A percentile compares a stretch with the other conserved stretches of the same genome.
These are phyloP conservation scores for Leishmania turanica DNA, from an alignment of 208 protist genomes.

Conservation along the genomic window DNA sequence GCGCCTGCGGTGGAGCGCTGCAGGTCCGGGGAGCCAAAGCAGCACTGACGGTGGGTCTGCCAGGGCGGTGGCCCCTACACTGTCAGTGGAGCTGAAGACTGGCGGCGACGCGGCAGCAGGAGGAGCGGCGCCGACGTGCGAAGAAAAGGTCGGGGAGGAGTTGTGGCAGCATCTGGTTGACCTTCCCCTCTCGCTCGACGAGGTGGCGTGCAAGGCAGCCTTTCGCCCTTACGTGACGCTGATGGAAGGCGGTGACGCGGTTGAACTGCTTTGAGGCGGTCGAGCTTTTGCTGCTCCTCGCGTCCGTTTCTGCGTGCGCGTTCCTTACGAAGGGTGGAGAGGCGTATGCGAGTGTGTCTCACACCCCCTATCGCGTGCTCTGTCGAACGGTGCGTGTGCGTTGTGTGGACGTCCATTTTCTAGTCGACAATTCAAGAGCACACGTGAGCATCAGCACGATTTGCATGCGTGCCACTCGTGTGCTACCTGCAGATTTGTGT, in stretches of 20 bases:
- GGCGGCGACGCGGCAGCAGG: not conserved
- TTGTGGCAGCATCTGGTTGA: slow-evolving; percentile 39
- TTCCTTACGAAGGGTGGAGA: not conserved
- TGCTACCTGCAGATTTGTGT: too few relatives aligned
- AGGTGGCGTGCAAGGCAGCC: slow-evolving; percentile 11
- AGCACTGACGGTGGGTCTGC: not conserved
- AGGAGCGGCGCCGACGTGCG: not conserved
- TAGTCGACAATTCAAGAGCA: not conserved
- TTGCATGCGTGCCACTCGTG: too few relatives aligned
- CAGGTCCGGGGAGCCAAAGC: not conserved
- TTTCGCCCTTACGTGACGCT: slow-evolving; percentile 72
- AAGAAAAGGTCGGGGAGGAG: not conserved
- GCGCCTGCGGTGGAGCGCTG: slow-evolving; percentile 10
- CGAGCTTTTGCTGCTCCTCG: not conserved
- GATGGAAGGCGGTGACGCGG: slow-evolving; percentile 56
- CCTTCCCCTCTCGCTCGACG: slow-evolving; percentile 24
- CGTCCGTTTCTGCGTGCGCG: not conserved
- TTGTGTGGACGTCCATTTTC: not conserved
- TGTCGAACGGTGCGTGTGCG: not conserved
- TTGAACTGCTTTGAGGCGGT: slow-evolving; percentile 19
- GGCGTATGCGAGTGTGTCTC: not conserved
- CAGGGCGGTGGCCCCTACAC: not conserved
- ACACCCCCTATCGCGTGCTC: not conserved
- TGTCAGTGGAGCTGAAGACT: slow-evolving; percentile 10
- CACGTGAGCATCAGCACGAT: not conserved